These are phyloP conservation scores for Fusarium redolens DNA, from an alignment of 2,329 filamentous ascomycete genomes.

Conservation along the genomic window DNA sequence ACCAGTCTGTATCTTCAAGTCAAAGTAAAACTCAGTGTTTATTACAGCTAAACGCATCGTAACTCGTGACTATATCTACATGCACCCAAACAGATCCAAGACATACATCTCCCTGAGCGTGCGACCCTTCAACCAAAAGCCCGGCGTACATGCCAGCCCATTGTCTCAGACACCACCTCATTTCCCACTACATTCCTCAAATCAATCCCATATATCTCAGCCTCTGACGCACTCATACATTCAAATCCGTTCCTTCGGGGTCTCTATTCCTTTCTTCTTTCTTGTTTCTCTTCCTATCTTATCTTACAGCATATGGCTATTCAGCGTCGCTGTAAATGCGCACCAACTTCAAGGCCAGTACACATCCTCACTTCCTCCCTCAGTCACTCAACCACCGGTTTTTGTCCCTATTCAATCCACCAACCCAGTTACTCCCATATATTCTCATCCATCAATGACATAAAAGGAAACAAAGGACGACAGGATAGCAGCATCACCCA, in stretches of 20 bases:
- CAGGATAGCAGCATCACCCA: constrained; percentile 37
- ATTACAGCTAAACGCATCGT: not conserved
- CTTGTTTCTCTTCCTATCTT: constrained; percentile 16
- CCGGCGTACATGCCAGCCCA: constrained; percentile 5
- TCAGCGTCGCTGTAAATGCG: constrained; percentile 28
- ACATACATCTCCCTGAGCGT: constrained; percentile 9
- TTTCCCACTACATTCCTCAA: constrained; percentile 31
- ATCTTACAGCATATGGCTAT: constrained; percentile 29
- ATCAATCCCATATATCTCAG: constrained; percentile 12
- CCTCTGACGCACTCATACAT: constrained; percentile 17
- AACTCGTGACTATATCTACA: constrained; percentile 2
- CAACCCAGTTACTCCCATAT: constrained; percentile 10
- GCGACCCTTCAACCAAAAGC: not conserved
- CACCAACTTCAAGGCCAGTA: constrained; percentile 23
- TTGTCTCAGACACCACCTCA: constrained; percentile 29
- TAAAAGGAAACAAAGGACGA: constrained; percentile 42
- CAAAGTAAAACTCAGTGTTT: not conserved
- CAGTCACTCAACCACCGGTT: not conserved
- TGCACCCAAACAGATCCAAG: constrained; percentile 9
- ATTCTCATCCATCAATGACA: constrained; percentile 39
- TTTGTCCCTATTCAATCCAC: constrained; percentile 13
- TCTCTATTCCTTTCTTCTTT: constrained; percentile 31
- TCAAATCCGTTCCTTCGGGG: constrained; percentile 28
- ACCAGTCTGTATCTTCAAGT: not conserved
- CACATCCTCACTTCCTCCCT: not conserved